Base-by-base conservation (phyloP, 2,329 filamentous ascomycete species). In the Tolypocladium paradoxum region DNA sequence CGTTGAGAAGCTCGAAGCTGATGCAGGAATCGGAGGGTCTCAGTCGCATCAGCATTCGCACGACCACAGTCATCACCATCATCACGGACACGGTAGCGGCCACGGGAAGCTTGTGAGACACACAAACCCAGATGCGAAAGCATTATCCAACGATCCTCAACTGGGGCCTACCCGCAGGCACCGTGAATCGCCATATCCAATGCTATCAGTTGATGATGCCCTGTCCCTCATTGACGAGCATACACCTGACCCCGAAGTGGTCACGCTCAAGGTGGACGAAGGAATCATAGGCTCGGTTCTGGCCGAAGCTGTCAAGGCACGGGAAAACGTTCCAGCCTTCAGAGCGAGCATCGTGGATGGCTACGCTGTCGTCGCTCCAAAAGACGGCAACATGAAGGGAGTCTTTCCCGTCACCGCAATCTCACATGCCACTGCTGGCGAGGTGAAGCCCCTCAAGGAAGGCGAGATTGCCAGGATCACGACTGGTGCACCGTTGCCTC, bases 291-390 rank as follows among this genome's bases (percentile, higher is more conserved):
- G 90, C 8, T 82, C 79, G 9, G 85, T 97, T 0, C 74, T 99
- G 2, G 90, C 92, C 0, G 83, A 90, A 64, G 87, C 95, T 59
- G 85, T 99, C 27, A 80, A 76, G 38, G 90, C 93, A 0, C 72
- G 72, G 4, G 92, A 96, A 65, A 82, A 86, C 8, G 93, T 99
- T 0, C 93, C 93, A 0, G 93, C 92, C 0, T 99, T 95, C 70
- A 78, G 90, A 54, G 93, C 93, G 20, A 97, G 92, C 65, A 97
- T 96, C 40, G 93, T 99, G 0, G 93, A 99, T 67, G 93, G 93
- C 1, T 99, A 99, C 64, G 93, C 93, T 2, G 81, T 95, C 0
- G 83, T 91, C 37, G 85, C 82, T 6, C 77, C 79, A 51, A 71
- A 73, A 33, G 75, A 82, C 40, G 82, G 78, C 0, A 82, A 78